Evolutionary conservation across 371 early-diverging fungal genomes (phyloP), one percentile per base, ranked within the genome.

Genomic region (Rhizopus sp.): DNA sequence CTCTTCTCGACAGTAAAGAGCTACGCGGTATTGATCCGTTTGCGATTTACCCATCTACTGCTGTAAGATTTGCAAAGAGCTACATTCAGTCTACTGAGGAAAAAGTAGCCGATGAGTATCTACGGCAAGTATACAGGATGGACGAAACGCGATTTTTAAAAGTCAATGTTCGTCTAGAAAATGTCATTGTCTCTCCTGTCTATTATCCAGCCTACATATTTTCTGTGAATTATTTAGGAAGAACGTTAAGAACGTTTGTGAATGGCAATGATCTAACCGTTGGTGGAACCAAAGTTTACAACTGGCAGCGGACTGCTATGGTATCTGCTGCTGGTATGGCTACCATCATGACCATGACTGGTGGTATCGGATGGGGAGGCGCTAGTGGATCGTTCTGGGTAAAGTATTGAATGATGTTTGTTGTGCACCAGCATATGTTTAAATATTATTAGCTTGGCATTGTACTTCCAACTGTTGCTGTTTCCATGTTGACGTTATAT

Each of bases 201-300:
- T 85, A 85, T 56, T 79, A 81, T 38, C 84, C 86, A 3, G 77
- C 77, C 0, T 85, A 68, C 40, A 70, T 85, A 4, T 83, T 77
- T 30, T 76, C 81, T 4, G 70, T 82, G 5, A 58, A 65, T 34
- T 77, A 83, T 54, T 64, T 85, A 7, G 72, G 81, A 17, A 63
- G 82, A 53, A 68, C 72, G 13, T 70, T 85, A 30, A 62, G 84
- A 8, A 85, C 86, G 0, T 83, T 85, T 65, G 68, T 85, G 29
- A 81, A 83, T 50, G 86, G 80, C 0, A 52, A 76, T 41, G 84
- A 85, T 63, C 40, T 77, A 16, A 54, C 64, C 1, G 71, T 74
- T 0, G 84, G 86, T n/a, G 86, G 86, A 13, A 57, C 79, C 4
- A 68, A 76, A 7, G 66, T 79, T 3, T 85, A 85, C 47, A 76